Base-by-base conservation (phyloP, 805 yeast species). In the Starmerella bombicola region DNA sequence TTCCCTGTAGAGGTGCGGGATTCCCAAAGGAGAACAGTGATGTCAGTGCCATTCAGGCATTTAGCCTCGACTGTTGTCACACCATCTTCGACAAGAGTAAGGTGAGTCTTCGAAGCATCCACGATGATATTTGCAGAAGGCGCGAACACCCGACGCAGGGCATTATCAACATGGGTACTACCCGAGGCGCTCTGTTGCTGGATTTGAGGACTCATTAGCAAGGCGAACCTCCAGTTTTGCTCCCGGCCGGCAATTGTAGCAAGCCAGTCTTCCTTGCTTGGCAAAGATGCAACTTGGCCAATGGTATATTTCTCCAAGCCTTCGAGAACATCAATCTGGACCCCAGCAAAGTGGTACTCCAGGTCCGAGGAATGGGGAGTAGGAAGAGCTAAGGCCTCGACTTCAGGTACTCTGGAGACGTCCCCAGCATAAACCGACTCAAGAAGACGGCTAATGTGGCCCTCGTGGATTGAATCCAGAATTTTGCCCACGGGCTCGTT, bases 401-500 rank as follows among this genome's bases (percentile, higher is more conserved):
- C 84, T 49, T 71, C 76, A 39, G 97, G 97, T 54, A 91, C 78
- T 52, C 66, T 67, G 17, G 85, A 65, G 42, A 61, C 74, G 56
- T 84, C 86, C 50, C 76, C 78, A 43, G 60, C 62, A 64, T 91
- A 91, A 41, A 67, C 73, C 48, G 82, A 88, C 47, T 68, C 64
- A 16, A 53, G 48, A 53, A 85, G 58, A 53, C 62, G 74, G 43
- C 66, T 64, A 58, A 91, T 80, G 65, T 86, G 96, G 46, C 95
- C 95, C 28, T 85, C 76, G 57, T 91, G 95, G 47, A 91, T 78
- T 52, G 71, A 67, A 59, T 88, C 96, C 66, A 91, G 66, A 53
- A 91, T 85, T 33, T 80, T 81, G 64, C 81, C 78, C 58, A 91
- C 82, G 55, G 98, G 97, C 67, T 84, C 95, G 59, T 91, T 78